phyloP scores from a whole-genome alignment of 2,329 filamentous ascomycete species.

The Talaromyces sp. region DNA sequence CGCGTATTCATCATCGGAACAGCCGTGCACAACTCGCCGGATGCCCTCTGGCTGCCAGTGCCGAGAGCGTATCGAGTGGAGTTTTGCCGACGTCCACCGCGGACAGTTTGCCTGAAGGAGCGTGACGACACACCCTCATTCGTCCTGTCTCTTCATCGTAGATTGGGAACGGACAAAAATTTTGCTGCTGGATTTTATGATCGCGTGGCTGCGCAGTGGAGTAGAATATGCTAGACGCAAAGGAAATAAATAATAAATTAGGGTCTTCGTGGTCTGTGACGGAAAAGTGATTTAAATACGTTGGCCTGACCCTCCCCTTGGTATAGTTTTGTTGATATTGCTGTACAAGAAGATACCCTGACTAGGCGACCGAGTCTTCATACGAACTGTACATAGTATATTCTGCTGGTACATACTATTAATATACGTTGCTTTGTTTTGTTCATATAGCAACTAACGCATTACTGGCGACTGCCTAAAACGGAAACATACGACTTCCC shows the following conservation, averaged over 20 bases:
- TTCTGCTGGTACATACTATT: background rate
- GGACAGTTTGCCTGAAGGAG: background rate
- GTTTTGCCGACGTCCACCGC: background rate
- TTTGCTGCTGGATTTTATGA: background rate
- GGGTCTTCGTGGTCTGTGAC: background rate
- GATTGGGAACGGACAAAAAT: background rate
- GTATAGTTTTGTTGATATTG: background rate
- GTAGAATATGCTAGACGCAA: background rate
- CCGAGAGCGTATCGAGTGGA: background rate
- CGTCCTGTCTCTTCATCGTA: background rate
- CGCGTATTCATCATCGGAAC: background rate
- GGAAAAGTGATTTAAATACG: slow-evolving; percentile 1
- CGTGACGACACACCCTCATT: background rate
- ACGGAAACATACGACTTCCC: background rate
- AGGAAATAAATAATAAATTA: background rate
- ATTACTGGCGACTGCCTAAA: background rate
- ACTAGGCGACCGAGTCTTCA: background rate
- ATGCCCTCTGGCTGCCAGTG: background rate
- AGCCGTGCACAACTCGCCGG: background rate
- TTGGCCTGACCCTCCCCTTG: background rate
- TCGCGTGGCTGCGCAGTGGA: background rate
- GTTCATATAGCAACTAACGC: background rate
- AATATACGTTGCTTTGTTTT: background rate
- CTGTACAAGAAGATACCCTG: background rate
- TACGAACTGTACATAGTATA: background rate